Evolutionary conservation across 2,329 filamentous ascomycete genomes (phyloP).

Genomic region (Rutstroemia sydowiana): DNA sequence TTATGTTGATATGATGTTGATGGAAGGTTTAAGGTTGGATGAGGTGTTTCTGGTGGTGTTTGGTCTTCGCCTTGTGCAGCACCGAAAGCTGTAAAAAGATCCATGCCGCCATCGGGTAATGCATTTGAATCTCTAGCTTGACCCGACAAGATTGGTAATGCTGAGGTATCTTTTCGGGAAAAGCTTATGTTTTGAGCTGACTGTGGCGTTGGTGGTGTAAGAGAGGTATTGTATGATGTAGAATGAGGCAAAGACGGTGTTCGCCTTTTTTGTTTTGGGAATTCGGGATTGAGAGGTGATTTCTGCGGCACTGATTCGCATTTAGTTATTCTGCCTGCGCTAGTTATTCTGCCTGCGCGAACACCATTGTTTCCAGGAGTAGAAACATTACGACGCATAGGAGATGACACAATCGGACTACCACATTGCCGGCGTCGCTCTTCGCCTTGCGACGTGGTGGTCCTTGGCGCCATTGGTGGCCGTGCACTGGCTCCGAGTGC

Average conservation of each 20-base stretch:
- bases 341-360: conserved; percentile 24
- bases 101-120: not conserved
- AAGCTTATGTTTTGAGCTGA: too few relatives aligned
- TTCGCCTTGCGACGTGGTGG: conserved; percentile 27
- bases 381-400: conserved; percentile 29
- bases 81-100: not conserved
- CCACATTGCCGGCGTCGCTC: conserved; percentile 22
- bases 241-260: too few relatives aligned
- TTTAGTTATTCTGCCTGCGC: conserved; percentile 25
- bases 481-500: conserved; percentile 25
- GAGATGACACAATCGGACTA: conserved; percentile 26
- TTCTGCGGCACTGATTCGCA: conserved; percentile 28
- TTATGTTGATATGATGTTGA: conserved; percentile 13
- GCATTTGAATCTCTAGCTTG: conserved; percentile 18
- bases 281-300: conserved; percentile 29
- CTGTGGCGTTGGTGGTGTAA: too few relatives aligned
- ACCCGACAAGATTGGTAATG: conserved; percentile 22
- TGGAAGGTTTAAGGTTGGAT: conserved; percentile 16
- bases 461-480: conserved; percentile 25
- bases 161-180: too few relatives aligned
- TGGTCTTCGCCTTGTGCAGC: not conserved
- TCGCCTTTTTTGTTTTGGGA: too few relatives aligned
- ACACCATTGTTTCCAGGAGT: conserved; percentile 27
- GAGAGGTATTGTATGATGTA: too few relatives aligned
- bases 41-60: conserved; percentile 27